These are phyloP conservation scores for Arthrobotrys pseudoclavata DNA, from an alignment of 2,329 filamentous ascomycete species.

Conservation along the genomic window DNA sequence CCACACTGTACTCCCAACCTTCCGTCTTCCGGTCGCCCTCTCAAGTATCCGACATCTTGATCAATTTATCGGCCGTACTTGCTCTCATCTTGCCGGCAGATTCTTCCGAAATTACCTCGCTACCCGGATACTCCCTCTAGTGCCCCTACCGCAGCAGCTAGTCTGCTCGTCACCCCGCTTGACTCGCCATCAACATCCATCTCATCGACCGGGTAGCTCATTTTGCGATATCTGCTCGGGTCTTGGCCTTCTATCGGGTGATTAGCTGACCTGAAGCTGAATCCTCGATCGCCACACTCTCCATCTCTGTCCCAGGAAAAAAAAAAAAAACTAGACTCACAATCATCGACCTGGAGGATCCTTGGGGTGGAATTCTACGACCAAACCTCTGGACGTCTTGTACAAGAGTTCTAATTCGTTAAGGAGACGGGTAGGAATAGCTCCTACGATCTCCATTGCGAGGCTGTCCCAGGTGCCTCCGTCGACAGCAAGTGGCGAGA, in stretches of 20 bases:
- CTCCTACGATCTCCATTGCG: conserved; percentile 27
- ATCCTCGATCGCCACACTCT: conserved; percentile 25
- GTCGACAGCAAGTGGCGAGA: conserved; percentile 57
- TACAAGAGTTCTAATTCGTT: conserved; percentile 35
- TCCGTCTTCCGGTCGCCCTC: conserved; percentile 22
- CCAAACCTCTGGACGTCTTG: conserved; percentile 24
- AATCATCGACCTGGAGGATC: conserved; percentile 29
- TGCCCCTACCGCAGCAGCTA: conserved; percentile 32
- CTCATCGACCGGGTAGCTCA: conserved; percentile 33
- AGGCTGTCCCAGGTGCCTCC: conserved; percentile 39
- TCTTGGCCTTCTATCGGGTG: conserved; percentile 27
- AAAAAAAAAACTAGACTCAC: conserved; percentile 29
- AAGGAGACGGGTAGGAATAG: conserved; percentile 37
- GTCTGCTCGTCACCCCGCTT: conserved; percentile 43
- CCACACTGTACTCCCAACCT: conserved; percentile 22
- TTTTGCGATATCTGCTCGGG: conserved; percentile 35
- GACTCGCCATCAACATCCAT: conserved; percentile 23
- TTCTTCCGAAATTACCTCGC: conserved; percentile 61
- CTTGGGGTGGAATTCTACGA: conserved; percentile 38
- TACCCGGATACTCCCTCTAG: conserved; percentile 44
- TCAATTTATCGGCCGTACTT: conserved; percentile 24
- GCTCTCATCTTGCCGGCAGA: conserved; percentile 36
- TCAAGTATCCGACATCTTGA: conserved; percentile 18
- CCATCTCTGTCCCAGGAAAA: neutral
- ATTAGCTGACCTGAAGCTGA: conserved; percentile 29